These are phyloP conservation scores for Leucosporidium yakuticum DNA, from an alignment of 768 basidiomycete genomes.

Conservation along the genomic window DNA sequence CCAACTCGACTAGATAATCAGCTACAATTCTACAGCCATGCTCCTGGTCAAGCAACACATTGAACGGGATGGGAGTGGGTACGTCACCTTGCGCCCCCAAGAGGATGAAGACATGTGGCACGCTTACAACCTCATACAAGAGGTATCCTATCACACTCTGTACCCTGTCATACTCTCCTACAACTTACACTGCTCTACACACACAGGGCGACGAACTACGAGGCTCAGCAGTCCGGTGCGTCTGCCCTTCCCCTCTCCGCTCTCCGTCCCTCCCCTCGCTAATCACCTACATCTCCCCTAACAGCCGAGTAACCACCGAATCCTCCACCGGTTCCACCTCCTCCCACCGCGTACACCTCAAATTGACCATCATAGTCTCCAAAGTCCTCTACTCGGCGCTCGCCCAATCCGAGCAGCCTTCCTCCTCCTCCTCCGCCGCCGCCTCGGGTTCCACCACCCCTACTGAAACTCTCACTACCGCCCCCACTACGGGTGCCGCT, in stretches of 20 bases:
- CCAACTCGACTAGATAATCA: neutral
- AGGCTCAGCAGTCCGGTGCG: constrained; percentile 27
- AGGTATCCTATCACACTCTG: constrained; percentile 43
- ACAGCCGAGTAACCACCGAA: constrained; percentile 70
- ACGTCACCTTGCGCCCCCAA: constrained; percentile 89
- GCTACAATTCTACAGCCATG: constrained; percentile 50
- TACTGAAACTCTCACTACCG: constrained; percentile 34
- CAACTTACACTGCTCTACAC: neutral
- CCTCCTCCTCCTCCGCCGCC: constrained; percentile 45
- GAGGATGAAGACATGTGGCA: constrained; percentile 99
- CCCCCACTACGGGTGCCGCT: constrained; percentile 43
- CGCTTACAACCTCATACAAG: constrained; percentile 89
- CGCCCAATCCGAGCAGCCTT: constrained; percentile 46
- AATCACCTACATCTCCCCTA: neutral
- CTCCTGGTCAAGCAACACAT: constrained; percentile 75
- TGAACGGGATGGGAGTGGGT: constrained; percentile 77
- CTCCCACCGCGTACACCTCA: constrained; percentile 77
- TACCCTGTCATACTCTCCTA: no score
- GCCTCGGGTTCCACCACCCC: constrained; percentile 47
- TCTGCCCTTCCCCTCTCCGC: neutral
- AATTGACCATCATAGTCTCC: constrained; percentile 73
- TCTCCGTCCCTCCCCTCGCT: neutral
- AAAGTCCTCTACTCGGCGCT: constrained; percentile 76
- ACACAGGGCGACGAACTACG: constrained; percentile 25
- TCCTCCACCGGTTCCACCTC: constrained; percentile 91